A percentile compares a stretch with the other conserved stretches of the same genome.
Conservation (phyloP, 306 rosid genomes). For the Parietaria judaica region DNA sequence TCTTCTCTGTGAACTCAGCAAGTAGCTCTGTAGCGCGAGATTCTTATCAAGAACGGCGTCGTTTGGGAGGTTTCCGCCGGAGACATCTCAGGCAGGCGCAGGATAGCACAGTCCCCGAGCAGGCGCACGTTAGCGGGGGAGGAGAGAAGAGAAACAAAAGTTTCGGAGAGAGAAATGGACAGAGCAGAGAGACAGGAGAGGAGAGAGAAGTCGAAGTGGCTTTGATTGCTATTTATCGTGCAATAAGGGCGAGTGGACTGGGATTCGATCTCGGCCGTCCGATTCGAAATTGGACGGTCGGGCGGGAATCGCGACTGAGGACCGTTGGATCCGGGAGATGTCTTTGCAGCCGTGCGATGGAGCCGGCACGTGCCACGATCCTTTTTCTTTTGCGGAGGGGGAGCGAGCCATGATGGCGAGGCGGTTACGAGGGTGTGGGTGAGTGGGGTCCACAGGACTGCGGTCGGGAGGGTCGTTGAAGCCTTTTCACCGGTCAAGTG, state of each 20-base stretch:
- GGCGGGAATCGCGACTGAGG: slow-evolving; percentile 7
- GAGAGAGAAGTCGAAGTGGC: slow-evolving; percentile 23
- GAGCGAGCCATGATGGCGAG: neutral
- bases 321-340: slow-evolving; percentile 44
- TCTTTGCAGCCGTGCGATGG: neutral
- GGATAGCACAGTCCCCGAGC: slow-evolving; percentile 6
- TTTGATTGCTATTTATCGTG: slow-evolving; percentile 25
- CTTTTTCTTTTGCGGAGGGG: neutral
- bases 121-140: slow-evolving; percentile 4
- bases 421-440: neutral
- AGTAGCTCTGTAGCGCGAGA: slow-evolving; percentile 42
- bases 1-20: neutral
- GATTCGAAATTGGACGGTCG: slow-evolving; percentile 19
- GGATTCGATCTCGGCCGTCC: slow-evolving; percentile 29
- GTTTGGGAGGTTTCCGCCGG: slow-evolving; percentile 30
- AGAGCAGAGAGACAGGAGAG: slow-evolving; percentile 2
- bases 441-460: slow-evolving; percentile 1
- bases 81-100: slow-evolving; percentile 43
- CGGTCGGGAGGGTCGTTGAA: neutral
- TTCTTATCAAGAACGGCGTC: slow-evolving; percentile 24
- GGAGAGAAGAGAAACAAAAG: neutral
- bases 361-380: slow-evolving; percentile 61
- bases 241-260: slow-evolving; percentile 17
- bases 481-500: no score
- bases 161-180: neutral